These are phyloP conservation scores for Zygoascus hellenicus DNA, from an alignment of 1,139 yeast genomes.

Conservation along the genomic window DNA sequence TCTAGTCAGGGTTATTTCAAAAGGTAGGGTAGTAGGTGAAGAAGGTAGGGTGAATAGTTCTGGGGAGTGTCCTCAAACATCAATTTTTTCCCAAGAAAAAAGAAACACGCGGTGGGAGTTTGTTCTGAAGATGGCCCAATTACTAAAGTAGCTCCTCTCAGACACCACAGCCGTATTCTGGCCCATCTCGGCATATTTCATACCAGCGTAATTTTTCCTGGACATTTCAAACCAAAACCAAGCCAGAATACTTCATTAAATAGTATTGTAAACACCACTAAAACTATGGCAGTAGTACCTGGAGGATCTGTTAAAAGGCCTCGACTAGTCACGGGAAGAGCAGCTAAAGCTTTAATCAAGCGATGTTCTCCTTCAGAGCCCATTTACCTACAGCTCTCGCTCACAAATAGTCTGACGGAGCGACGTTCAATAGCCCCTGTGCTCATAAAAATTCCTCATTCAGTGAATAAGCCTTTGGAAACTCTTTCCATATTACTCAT, in stretches of 20 bases:
- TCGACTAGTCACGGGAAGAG: background rate
- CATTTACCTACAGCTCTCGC: constrained; percentile 22
- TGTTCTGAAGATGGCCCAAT: too few relatives aligned
- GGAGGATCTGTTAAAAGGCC: background rate
- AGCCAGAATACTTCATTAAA: too few relatives aligned
- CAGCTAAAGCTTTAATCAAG: constrained; percentile 12
- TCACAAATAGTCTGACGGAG: constrained; percentile 11
- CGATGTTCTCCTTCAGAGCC: constrained; percentile 14
- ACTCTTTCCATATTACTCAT: constrained; percentile 22
- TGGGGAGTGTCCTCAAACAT: too few relatives aligned
- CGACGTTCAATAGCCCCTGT: constrained; percentile 19
- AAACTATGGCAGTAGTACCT: background rate
- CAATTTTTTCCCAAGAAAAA: too few relatives aligned
- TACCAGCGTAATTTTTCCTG: too few relatives aligned
- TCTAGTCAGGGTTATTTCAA: constrained; percentile 7
- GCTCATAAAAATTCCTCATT: constrained; percentile 23
- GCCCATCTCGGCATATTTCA: too few relatives aligned
- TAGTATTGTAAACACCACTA: too few relatives aligned
- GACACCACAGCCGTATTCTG: too few relatives aligned
- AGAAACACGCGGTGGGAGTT: too few relatives aligned
- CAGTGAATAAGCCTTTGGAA: constrained; percentile 18
- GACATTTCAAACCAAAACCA: too few relatives aligned
- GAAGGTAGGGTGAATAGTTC: background rate
- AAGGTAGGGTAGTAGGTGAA: constrained; percentile 9
- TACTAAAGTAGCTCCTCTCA: too few relatives aligned